A percentile compares a stretch with the other conserved stretches of the same genome.
Evolutionary conservation across 305 asterid species (phyloP).

Genomic region (Petunia hybrid): DNA sequence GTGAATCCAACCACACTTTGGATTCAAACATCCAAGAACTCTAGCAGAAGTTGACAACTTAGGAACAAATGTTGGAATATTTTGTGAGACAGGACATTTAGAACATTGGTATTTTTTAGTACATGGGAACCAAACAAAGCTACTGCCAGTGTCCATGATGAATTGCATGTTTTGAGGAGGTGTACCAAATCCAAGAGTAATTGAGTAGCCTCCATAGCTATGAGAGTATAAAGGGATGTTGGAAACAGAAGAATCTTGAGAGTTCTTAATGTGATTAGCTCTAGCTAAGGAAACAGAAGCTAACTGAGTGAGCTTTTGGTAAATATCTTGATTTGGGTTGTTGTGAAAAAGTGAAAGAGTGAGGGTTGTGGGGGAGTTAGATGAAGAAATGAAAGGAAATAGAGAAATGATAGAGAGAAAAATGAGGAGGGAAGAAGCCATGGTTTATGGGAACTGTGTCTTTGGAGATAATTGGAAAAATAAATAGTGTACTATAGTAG

Average conservation of each 20-base stretch:
- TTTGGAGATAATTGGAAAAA: conserved; percentile 19
- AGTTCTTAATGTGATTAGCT: conserved; percentile 70
- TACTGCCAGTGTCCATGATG: conserved; percentile 87
- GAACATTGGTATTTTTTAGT: conserved; percentile 66
- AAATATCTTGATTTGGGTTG: conserved; percentile 56
- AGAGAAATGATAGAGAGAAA: conserved; percentile 33
- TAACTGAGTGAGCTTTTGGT: conserved; percentile 59
- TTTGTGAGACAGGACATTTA: conserved; percentile 52
- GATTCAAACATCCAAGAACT: conserved; percentile 71
- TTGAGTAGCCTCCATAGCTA: conserved; percentile 77
- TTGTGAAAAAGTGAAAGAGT: conserved; percentile 57
- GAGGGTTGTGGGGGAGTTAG: conserved; percentile 42
- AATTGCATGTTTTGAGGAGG: conserved; percentile 77
- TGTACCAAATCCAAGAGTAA: conserved; percentile 80
- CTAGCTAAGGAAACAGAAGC: conserved; percentile 72
- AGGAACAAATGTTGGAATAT: conserved; percentile 65
- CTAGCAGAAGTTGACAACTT: conserved; percentile 71
- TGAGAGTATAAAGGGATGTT: conserved; percentile 67
- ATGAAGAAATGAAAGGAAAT: conserved; percentile 40
- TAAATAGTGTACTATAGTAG: not conserved
- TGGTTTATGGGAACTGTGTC: conserved; percentile 41
- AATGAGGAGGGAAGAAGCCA: conserved; percentile 49
- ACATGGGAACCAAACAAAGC: conserved; percentile 90
- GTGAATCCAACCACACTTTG: conserved; percentile 85
- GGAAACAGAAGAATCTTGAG: conserved; percentile 48